Evolutionary conservation across 441 rosid species (phyloP), one percentile per base, ranked within the genome.

Genomic region (Gossypium davidsonii): DNA sequence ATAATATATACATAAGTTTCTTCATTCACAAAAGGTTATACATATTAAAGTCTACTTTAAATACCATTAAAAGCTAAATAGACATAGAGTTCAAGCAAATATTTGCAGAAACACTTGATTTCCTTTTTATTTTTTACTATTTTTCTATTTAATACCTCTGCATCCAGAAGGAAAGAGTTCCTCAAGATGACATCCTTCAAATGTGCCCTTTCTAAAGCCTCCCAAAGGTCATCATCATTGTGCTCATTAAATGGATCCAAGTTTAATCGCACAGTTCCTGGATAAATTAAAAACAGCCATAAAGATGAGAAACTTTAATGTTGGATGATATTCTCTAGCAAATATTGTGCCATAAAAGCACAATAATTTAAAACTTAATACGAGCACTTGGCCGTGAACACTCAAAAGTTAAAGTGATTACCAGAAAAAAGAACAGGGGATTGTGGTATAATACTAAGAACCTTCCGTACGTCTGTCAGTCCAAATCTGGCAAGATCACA

Each of bases 371-470:
- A 25, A 6, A 37, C 42, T 6, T 34, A 34, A 34, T 1, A 20
- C 12, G 15, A 48, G 26, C 2, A 4, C 9, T 14, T 14, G 49
- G 14, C 21, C 2, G 3, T 3, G n/a, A 56, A 67, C 56, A 26
- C 18, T 49, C 23, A 14, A 37, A 57, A 42, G 14, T n/a, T 34
- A 23, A 39, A 12, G 12, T n/a, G 2, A 62, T 7, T 80, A 91
- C 99, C 99, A 73, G 97, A 96, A 88, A 96, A 94, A 79, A 96
- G 96, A 83, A 94, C 94, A 1, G 99, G 99, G 23, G 95, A 86
- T 66, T 96, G 98, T 11, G 98, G 97, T 80, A 96, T 96, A 68
- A 96, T 90, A 80, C 96, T 80, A 15, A 92, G 91, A 64, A 79
- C 85, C 82, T 82, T 91, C 48, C 97, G 83, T 66, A 96, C 71